Percentiles rank a stretch among this genome's conserved stretches.
Conservation (phyloP, 345 rosid genomes). For the Aquilaria sinensis region DNA sequence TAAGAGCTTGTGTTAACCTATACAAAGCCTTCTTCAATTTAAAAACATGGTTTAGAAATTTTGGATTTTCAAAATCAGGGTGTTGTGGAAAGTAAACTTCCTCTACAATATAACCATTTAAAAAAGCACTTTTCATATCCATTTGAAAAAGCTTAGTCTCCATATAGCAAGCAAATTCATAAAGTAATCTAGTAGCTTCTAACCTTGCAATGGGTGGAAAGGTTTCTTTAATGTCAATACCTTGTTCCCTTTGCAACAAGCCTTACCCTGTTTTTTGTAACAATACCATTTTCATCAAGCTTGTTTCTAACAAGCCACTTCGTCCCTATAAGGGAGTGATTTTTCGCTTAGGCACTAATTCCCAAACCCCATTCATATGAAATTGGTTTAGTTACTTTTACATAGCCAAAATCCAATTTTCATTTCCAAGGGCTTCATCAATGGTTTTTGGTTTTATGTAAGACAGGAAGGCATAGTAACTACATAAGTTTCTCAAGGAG, state of each 20-base stretch:
- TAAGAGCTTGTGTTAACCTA: too few relatives aligned
- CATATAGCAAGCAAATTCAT: neutral
- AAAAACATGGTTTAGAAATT: too few relatives aligned
- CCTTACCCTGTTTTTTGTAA: conserved; percentile 1
- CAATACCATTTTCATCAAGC: too few relatives aligned
- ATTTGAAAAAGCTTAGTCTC: neutral
- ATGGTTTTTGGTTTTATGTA: neutral
- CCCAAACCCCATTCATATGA: neutral
- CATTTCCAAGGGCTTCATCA: too few relatives aligned
- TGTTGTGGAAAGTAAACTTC: conserved; percentile 11
- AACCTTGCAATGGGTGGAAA: neutral
- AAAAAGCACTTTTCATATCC: conserved; percentile 13
- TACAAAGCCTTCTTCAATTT: too few relatives aligned
- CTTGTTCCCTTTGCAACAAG: conserved; percentile 1
- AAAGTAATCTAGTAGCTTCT: neutral
- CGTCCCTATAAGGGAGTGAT: too few relatives aligned
- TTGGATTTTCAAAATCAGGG: neutral
- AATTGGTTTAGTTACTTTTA: too few relatives aligned
- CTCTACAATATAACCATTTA: conserved; percentile 5
- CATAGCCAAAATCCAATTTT: neutral
- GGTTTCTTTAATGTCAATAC: neutral
- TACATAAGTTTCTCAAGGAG: neutral
- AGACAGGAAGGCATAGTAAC: neutral
- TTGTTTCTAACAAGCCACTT: too few relatives aligned
- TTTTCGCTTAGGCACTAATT: neutral